Evolutionary conservation across 352 stramenopile genomes (phyloP).

Genomic region (Phytopythium litorale): DNA sequence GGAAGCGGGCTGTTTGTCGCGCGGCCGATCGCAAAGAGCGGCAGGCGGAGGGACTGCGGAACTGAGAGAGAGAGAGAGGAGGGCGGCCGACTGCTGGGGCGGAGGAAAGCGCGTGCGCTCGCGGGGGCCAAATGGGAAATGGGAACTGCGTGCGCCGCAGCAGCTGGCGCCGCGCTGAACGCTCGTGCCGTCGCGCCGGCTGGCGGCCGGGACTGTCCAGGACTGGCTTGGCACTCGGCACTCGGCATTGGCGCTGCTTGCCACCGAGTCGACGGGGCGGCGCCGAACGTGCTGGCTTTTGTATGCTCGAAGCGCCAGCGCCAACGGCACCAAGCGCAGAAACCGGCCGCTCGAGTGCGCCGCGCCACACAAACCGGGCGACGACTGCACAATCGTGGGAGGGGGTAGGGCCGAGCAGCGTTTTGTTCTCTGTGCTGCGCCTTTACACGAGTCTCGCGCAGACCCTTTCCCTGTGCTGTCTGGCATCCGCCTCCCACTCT

Average conservation of each 20-base stretch:
- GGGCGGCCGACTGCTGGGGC: neutral
- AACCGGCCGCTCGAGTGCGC: neutral
- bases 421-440: neutral
- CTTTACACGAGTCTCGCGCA: neutral
- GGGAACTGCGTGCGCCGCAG: conserved; percentile 6
- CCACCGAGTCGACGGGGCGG: too few relatives aligned
- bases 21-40: neutral
- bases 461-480: neutral
- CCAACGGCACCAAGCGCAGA: neutral
- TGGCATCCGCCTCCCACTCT: neutral
- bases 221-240: too few relatives aligned
- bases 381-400: conserved; percentile 3
- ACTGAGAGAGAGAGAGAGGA: too few relatives aligned
- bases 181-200: neutral
- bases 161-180: conserved; percentile 8
- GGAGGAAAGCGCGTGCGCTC: conserved; percentile 1
- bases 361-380: neutral
- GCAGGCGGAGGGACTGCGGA: neutral
- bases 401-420: neutral
- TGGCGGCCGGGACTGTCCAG: neutral
- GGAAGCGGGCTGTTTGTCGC: conserved; percentile 3
- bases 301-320: neutral
- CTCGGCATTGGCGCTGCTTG: too few relatives aligned
- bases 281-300: neutral
- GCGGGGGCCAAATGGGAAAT: conserved; percentile 12